Evolutionary conservation across 768 basidiomycete genomes (phyloP).

Genomic region (Tylopilus felleus): DNA sequence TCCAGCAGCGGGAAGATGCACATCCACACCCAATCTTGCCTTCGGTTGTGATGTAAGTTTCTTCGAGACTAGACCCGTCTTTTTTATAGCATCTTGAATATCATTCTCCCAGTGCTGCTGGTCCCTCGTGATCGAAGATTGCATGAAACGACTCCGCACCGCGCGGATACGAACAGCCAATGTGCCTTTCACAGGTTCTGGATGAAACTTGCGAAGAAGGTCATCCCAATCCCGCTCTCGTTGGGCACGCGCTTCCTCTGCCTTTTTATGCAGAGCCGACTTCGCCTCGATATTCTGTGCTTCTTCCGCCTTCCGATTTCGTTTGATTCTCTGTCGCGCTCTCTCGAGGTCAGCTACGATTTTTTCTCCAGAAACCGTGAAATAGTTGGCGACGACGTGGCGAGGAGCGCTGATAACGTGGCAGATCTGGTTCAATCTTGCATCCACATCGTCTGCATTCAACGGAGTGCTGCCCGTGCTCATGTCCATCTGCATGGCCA

Average conservation of each 20-base stretch:
- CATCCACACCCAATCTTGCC: conserved; percentile 5
- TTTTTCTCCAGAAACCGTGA: conserved; percentile 39
- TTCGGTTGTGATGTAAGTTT: conserved; percentile 40
- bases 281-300: conserved; percentile 44
- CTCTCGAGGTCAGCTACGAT: conserved; percentile 43
- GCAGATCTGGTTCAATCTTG: conserved; percentile 45
- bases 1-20: conserved; percentile 6
- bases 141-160: conserved; percentile 55
- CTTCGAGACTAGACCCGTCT: conserved; percentile 48
- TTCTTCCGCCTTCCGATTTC: conserved; percentile 25
- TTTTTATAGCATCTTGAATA: conserved; percentile 52
- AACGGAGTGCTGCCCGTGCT: conserved; percentile 45
- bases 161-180: conserved; percentile 50
- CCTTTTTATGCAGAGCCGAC: conserved; percentile 57
- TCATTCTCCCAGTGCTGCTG: conserved; percentile 61
- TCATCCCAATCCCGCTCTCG: conserved; percentile 66
- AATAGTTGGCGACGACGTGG: conserved; percentile 44
- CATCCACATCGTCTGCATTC: conserved; percentile 42
- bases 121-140: conserved; percentile 50
- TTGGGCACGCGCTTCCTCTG: conserved; percentile 53
- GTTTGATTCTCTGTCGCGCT: conserved; percentile 35
- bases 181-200: conserved; percentile 47
- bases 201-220: conserved; percentile 53
- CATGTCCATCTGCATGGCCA: conserved; percentile 48
- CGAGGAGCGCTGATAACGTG: conserved; percentile 56